Conservation (phyloP, 2,329 filamentous ascomycete species). For the Aspergillus awamori region DNA sequence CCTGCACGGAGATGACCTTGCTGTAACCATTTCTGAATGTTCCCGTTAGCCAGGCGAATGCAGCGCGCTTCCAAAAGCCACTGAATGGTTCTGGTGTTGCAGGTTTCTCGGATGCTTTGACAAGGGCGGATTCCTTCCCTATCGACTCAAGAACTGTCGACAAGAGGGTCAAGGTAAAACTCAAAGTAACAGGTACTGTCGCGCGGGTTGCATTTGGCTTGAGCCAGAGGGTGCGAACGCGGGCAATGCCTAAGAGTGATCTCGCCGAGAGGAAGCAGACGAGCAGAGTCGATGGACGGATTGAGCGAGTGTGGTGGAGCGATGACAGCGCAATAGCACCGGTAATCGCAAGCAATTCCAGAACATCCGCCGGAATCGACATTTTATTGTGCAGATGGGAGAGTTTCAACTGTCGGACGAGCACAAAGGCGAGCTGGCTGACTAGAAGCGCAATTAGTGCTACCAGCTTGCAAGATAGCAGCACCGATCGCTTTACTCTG, state of each 20-base stretch:
- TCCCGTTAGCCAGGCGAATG: slow-evolving; percentile 53
- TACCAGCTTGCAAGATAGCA: no score
- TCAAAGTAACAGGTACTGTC: slow-evolving; percentile 29
- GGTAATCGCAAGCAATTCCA: slow-evolving; percentile 1
- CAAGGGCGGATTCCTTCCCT: slow-evolving; percentile 37
- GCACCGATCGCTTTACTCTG: no score
- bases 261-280: slow-evolving; percentile 46
- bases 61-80: slow-evolving; percentile 46
- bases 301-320: slow-evolving; percentile 23
- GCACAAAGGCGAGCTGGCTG: not conserved
- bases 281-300: slow-evolving; percentile 34
- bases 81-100: slow-evolving; percentile 48
- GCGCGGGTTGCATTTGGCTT: not conserved
- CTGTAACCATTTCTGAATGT: slow-evolving; percentile 40
- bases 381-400: not conserved
- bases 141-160: slow-evolving; percentile 39
- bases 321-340: slow-evolving; percentile 23
- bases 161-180: slow-evolving; percentile 33
- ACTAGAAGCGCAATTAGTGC: no score
- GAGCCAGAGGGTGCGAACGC: slow-evolving; percentile 45
- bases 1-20: slow-evolving; percentile 42
- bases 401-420: not conserved
- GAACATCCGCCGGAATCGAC: not conserved
- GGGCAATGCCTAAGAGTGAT: slow-evolving; percentile 45
- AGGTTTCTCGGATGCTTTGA: slow-evolving; percentile 24